Evolutionary conservation across 2,329 filamentous ascomycete genomes (phyloP), one percentile per base, ranked within the genome.

Genomic region (Colletotrichum truncatum): DNA sequence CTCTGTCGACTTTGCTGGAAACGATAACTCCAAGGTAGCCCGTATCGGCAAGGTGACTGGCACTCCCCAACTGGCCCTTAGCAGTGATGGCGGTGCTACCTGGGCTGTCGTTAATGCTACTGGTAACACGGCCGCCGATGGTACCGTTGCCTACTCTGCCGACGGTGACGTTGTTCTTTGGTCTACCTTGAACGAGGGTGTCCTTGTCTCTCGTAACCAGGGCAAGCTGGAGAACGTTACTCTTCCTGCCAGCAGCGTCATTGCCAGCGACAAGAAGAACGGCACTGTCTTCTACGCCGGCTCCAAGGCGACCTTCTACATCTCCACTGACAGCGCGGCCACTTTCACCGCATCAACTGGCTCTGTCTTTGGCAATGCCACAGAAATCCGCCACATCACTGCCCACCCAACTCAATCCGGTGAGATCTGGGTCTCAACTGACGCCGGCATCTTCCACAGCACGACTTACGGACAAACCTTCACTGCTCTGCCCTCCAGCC

Each of bases 391-490:
- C 38, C 81, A 84, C 32, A 81, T 91, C 9, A 85, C 84, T 14
- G 81, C 80, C 1, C 82, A 89, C 67, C 87, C 88, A 0, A 81
- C 82, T 6, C 78, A 80, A 7, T 85, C 87, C 0, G 89, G 90
- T 11, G 85, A 89, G 49, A 81, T 92, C 49, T 87, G 82, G 74
- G 85, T 85, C 2, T 86, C 85, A 1, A 87, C 86, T 0, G 79
- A 87, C 56, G 75, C 70, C 0, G 87, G 87, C 6, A 73, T 89
- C 49, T 88, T 85, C 76, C 81, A 81, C 68, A 86, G 83, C 9
- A 83, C 80, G 6, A 73, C 88, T 72, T 86, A 76, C 34, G 87
- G 85, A 5, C 71, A 73, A 4, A 79, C 78, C 1, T 88, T 87
- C 68, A 76, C 78, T 0, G 73, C 78, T 25, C 70, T 80, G 1